Base-by-base conservation (phyloP, 306 rosid species). In the Rosa rugosa region DNA sequence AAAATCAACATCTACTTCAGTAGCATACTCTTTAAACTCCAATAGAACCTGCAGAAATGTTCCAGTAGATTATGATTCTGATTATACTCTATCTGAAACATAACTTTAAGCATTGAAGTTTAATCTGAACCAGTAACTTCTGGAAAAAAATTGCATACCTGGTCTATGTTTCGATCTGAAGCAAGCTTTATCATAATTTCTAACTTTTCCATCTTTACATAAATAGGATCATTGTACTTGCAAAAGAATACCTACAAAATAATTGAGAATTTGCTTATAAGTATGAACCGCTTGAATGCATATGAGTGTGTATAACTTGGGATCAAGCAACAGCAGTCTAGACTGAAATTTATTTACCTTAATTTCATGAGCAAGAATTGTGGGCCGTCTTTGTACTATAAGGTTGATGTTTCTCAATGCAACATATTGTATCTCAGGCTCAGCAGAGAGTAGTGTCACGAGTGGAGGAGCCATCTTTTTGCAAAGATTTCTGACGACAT, bases 401-500 rank as follows among this genome's bases (percentile, higher is more conserved):
- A 96, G 98, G 86, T 96, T 96, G 84, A 96, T 96, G 85, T 96
- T 96, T 41, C 99, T 92, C 72, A 96, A 82, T 40, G 99, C 98
- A 80, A 96, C 99, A 88, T 96, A 96, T 85, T 96, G 99, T 84
- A 96, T 96, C 90, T 96, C 99, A 46, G 99, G 98, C 89, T 96
- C 99, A 78, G 99, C 97, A 47, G 99, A 93, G 64, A 96, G 94
- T 82, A 96, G 80, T 65, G 99, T 96, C 86, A 96, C 99, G 36
- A 96, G 99, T 72, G 99, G 99, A 83, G 99, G 99, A 80, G 99
- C 99, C 99, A 96, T 96, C 88, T 96, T 96, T 90, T 96, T 96
- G 87, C 99, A 96, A 80, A 96, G 99, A 90, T 93, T 96, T 82
- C 99, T 92, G 75, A 96, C 94, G 27, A 96, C 94, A 77, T 96